phyloP scores from a whole-genome alignment of 805 yeast species.

The Saccharomycopsis javanensis region DNA sequence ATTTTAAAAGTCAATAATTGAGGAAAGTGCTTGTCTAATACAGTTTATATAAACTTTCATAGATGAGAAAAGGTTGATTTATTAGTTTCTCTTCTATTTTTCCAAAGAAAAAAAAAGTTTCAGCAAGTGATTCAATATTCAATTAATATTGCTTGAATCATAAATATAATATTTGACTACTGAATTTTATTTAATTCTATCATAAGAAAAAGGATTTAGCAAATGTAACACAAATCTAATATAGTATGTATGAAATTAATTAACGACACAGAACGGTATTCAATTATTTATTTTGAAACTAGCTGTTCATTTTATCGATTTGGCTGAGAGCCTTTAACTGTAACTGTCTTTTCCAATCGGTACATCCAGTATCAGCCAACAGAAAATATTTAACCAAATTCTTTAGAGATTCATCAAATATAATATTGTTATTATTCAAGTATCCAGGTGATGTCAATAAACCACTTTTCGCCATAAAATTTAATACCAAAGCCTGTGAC shows the following conservation, averaged over 20 bases:
- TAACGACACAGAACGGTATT: neutral
- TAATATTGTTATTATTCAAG: neutral
- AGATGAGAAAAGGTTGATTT: no score
- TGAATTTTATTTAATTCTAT: no score
- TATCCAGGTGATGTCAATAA: neutral
- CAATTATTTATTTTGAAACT: neutral
- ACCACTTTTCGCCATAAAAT: neutral
- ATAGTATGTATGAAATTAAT: neutral
- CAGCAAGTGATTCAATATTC: no score
- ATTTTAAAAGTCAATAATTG: no score
- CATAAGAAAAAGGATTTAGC: no score
- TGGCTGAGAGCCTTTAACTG: neutral
- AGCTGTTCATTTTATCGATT: neutral
- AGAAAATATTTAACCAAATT: neutral
- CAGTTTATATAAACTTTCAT: no score
- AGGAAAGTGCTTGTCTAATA: no score
- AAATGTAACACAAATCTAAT: no score
- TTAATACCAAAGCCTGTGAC: neutral
- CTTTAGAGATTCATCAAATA: neutral
- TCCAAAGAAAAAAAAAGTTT: no score
- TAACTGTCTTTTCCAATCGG: constrained; percentile 1
- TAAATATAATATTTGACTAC: no score
- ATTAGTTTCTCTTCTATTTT: no score
- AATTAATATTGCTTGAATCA: no score
- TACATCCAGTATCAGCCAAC: neutral